Evolutionary conservation across 2,329 filamentous ascomycete species (phyloP).

Genomic region (Fusarium dlaminii): DNA sequence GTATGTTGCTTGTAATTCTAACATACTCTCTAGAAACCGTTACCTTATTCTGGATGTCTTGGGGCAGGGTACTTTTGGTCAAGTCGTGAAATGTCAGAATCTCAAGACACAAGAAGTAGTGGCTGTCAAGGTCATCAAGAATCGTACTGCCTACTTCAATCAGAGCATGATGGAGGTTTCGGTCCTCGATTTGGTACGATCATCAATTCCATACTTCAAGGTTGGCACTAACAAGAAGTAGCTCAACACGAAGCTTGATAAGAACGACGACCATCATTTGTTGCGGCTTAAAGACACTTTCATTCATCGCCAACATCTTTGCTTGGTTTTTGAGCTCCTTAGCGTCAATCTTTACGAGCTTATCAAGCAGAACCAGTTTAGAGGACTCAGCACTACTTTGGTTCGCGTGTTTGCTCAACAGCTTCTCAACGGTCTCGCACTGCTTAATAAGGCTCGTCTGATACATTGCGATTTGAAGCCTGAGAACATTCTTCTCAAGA

Average conservation of each 20-base stretch:
- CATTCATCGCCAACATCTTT: conserved; percentile 96
- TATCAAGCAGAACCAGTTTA: conserved; percentile 99
- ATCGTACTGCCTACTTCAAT: conserved; percentile 98
- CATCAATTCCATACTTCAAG: not conserved
- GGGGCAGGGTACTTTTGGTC: conserved; percentile 96
- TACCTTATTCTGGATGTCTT: conserved; percentile 97
- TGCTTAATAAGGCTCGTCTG: conserved; percentile 94
- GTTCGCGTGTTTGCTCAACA: conserved; percentile 98
- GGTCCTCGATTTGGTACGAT: conserved; percentile 84
- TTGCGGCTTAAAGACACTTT: conserved; percentile 96
- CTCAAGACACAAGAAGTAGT: conserved; percentile 98
- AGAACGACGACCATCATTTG: conserved; percentile 98
- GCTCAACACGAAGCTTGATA: conserved; percentile 98
- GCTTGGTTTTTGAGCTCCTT: conserved; percentile 93
- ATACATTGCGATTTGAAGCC: conserved; percentile 99
- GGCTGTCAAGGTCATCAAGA: conserved; percentile 99
- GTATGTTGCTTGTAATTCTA: conserved; percentile 7
- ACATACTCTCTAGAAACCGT: conserved; percentile 72
- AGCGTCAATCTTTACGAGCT: conserved; percentile 98
- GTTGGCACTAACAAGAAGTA: conserved; percentile 51
- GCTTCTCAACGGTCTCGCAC: conserved; percentile 87
- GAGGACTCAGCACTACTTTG: conserved; percentile 93
- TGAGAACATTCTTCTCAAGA: conserved; percentile 97
- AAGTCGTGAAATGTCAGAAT: conserved; percentile 99
- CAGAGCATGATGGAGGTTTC: conserved; percentile 99